Evolutionary conservation across 148 eudicot species (phyloP), one percentile per base, ranked within the genome.

Genomic region (Cornus controversa): DNA sequence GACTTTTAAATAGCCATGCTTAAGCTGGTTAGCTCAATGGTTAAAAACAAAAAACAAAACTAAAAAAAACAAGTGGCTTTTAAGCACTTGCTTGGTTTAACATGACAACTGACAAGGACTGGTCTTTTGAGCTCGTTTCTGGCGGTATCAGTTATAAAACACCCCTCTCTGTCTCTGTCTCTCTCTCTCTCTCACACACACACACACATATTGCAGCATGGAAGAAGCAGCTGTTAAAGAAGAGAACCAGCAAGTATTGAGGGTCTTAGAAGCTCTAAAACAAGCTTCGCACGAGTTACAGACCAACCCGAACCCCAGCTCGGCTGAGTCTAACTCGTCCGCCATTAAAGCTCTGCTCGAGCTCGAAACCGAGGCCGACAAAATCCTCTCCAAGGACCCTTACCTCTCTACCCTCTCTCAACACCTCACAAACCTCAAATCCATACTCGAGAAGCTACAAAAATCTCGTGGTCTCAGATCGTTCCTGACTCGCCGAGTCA

Each of bases 291-390:
- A 86, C 50, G 90, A 87, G n/a, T 74, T 92, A 64, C 91, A 92
- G n/a, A 54, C 83, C 27, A 90, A 84, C 82, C 87, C 90, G 0
- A 74, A 8, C 28, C 36, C 37, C 16, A 47, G 80, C 34, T 82
- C 85, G 27, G 42, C 71, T 45, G 84, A 85, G 22, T 80, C 90
- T 66, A 84, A 80, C 79, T 78, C 94, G 1, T 75, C 90, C 82
- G 85, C 97, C 89, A 85, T 94, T 68, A 90, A 87, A 82, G 93
- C 93, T 4, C 82, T 94, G 0, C 88, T 94, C 10, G 94, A 91
- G 86, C 98, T 94, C 66, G 84, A 88, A 10, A 85, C 89, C 50
- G 89, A 87, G 69, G 82, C 98, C 14, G 77, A 83, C 76, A 83
- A 90, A 10, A 85, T 91, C 71, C 88, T 94, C 53, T 89, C 87